phyloP scores from a whole-genome alignment of 352 stramenopile species.

The Thalassiosira hispida region DNA sequence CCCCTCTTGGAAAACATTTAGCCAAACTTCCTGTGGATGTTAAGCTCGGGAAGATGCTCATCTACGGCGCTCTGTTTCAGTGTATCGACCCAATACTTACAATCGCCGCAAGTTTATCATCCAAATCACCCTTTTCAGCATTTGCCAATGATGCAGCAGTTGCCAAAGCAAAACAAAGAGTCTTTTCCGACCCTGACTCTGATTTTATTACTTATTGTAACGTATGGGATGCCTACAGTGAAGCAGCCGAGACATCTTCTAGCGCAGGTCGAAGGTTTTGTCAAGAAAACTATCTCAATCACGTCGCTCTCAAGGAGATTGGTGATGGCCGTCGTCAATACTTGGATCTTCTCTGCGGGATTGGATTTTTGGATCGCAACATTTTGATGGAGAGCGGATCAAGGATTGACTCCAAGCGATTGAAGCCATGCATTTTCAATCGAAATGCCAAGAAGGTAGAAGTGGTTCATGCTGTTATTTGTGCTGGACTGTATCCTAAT shows the following conservation, averaged over 20 bases:
- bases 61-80: slow-evolving; percentile 93
- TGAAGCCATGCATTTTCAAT: slow-evolving; percentile 55
- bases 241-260: slow-evolving; percentile 2
- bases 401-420: slow-evolving; percentile 21
- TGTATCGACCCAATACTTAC: slow-evolving; percentile 87
- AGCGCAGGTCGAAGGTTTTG: slow-evolving; percentile 56
- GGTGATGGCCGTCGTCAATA: slow-evolving; percentile 59
- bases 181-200: slow-evolving; percentile 64
- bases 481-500: slow-evolving; percentile 79
- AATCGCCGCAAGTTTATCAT: slow-evolving; percentile 74
- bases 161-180: slow-evolving; percentile 64
- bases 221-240: slow-evolving; percentile 68
- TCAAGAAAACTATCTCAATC: slow-evolving; percentile 72
- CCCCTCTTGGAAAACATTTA: slow-evolving; percentile 92
- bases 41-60: slow-evolving; percentile 95
- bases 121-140: slow-evolving; percentile 72
- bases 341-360: slow-evolving; percentile 66
- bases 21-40: slow-evolving; percentile 95
- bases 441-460: slow-evolving; percentile 45
- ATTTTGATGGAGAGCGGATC: background rate
- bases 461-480: slow-evolving; percentile 71
- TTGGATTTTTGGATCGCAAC: slow-evolving; percentile 68
- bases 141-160: slow-evolving; percentile 52
- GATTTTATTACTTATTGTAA: slow-evolving; percentile 80
- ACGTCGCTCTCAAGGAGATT: slow-evolving; percentile 66